Percentiles rank a stretch among this genome's conserved stretches.
Conservation (phyloP, 352 stramenopile species). For the Phytophthora vignae region DNA sequence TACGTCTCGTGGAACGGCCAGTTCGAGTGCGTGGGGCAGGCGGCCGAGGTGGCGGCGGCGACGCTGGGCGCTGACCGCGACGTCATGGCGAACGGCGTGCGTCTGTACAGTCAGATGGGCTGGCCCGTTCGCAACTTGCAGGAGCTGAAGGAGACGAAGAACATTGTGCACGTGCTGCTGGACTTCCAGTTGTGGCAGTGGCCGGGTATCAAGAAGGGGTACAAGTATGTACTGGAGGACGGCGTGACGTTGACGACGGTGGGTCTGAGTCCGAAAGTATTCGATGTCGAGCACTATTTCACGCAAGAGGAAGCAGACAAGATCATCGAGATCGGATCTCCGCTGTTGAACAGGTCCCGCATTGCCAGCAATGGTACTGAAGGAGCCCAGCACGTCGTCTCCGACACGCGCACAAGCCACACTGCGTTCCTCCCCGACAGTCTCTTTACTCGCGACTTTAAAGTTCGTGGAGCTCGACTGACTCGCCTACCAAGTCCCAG, state of each 20-base stretch:
- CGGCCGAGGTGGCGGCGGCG: slow-evolving; percentile 46
- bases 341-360: slow-evolving; percentile 56
- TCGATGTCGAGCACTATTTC: slow-evolving; percentile 68
- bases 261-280: slow-evolving; percentile 64
- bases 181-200: slow-evolving; percentile 82
- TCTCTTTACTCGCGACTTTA: slow-evolving; percentile 72
- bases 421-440: slow-evolving; percentile 68
- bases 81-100: slow-evolving; percentile 67
- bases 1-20: slow-evolving; percentile 74
- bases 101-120: slow-evolving; percentile 67
- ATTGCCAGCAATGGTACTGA: slow-evolving; percentile 55
- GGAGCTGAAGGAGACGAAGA: slow-evolving; percentile 51
- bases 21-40: slow-evolving; percentile 52
- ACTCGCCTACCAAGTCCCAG: slow-evolving; percentile 62
- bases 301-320: slow-evolving; percentile 52
- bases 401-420: slow-evolving; percentile 66
- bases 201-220: slow-evolving; percentile 71
- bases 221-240: slow-evolving; percentile 69
- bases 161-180: slow-evolving; percentile 73
- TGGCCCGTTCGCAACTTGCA: slow-evolving; percentile 47
- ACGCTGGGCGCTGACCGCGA: slow-evolving; percentile 71
- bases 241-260: slow-evolving; percentile 70
- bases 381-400: slow-evolving; percentile 51
- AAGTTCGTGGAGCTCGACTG: slow-evolving; percentile 50
- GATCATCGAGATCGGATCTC: slow-evolving; percentile 54